Percentiles rank a stretch among this genome's conserved stretches.
Evolutionary conservation across 2,329 filamentous ascomycete genomes (phyloP).

Genomic region (Fusarium xylarioides): DNA sequence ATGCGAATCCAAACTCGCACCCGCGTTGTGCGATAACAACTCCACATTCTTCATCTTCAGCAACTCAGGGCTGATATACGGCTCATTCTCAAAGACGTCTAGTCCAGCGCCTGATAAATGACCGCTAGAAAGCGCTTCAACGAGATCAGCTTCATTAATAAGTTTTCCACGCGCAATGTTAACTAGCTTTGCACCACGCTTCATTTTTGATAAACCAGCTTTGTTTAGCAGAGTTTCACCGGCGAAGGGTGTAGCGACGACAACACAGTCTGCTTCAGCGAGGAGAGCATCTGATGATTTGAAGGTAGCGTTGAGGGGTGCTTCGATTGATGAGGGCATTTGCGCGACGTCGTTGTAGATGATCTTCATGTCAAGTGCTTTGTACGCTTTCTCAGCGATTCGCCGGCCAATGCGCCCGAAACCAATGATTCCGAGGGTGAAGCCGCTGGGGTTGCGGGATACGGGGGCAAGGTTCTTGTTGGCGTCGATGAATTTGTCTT

Average conservation of each 20-base stretch:
- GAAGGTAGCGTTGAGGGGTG: slow-evolving; percentile 23
- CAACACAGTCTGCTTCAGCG: slow-evolving; percentile 39
- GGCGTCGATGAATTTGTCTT: slow-evolving; percentile 39
- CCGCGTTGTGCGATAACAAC: slow-evolving; percentile 39
- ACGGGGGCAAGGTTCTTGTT: slow-evolving; percentile 38
- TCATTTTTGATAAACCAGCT: slow-evolving; percentile 73
- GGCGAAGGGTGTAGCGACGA: slow-evolving; percentile 39
- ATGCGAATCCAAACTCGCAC: slow-evolving; percentile 39
- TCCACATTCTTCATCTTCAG: slow-evolving; percentile 42
- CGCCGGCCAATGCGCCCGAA: slow-evolving; percentile 40
- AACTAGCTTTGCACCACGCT: slow-evolving; percentile 72
- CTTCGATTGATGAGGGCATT: slow-evolving; percentile 30
- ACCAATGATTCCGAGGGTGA: slow-evolving; percentile 40
- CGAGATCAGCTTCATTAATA: slow-evolving; percentile 75
- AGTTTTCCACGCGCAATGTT: slow-evolving; percentile 79
- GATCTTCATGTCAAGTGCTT: slow-evolving; percentile 43
- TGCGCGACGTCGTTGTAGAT: slow-evolving; percentile 40
- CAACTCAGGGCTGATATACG: slow-evolving; percentile 47
- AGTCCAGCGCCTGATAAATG: slow-evolving; percentile 70
- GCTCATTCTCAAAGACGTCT: slow-evolving; percentile 78
- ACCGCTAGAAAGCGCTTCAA: slow-evolving; percentile 70
- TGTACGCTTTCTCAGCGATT: slow-evolving; percentile 42
- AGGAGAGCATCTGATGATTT: slow-evolving; percentile 36
- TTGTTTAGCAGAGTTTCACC: slow-evolving; percentile 49
- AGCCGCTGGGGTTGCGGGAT: slow-evolving; percentile 37